Base-by-base conservation (phyloP, 2,329 filamentous ascomycete genomes). In the Ceratocystis variospora region DNA sequence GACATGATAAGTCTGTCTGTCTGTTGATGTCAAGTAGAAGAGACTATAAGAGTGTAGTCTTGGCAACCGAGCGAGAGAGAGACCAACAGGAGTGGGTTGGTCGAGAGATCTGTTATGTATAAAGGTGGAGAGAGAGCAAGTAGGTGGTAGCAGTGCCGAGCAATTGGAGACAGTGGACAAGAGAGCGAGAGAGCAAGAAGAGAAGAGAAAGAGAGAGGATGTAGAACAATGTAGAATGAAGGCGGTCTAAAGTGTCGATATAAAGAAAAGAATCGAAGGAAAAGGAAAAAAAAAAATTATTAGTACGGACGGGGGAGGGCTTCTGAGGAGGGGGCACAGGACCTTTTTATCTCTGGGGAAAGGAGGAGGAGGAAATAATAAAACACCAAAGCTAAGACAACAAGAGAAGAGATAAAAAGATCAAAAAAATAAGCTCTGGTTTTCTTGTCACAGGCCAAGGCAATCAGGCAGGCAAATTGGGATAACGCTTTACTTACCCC, bases 391-490 rank as follows among this genome's bases (percentile, higher is more conserved):
- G 25, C 53, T 17, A 57, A 57, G 53, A 57, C 22, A 57, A 28
- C 25, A 22, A 57, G 15, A 57, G 53, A 31, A 31, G 53, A 31
- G 22, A 57, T 57, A 57, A 57, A 57, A 57, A 31, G 22, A 31
- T 31, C 4, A 7, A 25, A 46, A 50, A 50, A 50, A 50, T 25
- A 50, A 50, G 46, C 53, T 22, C 53, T 57, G 15, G 22, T 33
- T 41, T 57, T 57, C 53, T 57, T 57, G 53, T 31, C 19, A 57
- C 22, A 57, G 53, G 53, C 17, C 15, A 57, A 57, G 53, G 53
- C 53, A 57, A 57, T 28, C 53, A 57, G 28, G 53, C 53, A 31
- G 53, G 25, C 4, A 31, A 31, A 57, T 57, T 57, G 22, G 53
- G 53, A 57, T 15, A 57, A 28, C 17, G 53, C 22, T 28, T 17